Percentiles rank a stretch among this genome's conserved stretches.
These are phyloP conservation scores for Globisporangium heterothallicum DNA, from an alignment of 352 stramenopile species.

Conservation along the genomic window DNA sequence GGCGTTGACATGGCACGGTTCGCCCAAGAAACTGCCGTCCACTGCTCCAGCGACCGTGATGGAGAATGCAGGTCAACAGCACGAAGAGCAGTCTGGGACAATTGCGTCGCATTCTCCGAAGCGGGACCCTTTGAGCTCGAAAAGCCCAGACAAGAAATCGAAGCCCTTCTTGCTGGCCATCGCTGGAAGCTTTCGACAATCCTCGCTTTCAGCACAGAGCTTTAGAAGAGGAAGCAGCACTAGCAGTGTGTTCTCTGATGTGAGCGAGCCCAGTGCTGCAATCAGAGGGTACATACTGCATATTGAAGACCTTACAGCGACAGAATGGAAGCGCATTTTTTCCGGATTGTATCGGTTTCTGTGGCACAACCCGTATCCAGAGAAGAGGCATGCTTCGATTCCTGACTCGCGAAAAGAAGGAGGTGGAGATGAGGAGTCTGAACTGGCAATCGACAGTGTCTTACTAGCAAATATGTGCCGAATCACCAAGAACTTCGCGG, in stretches of 20 bases:
- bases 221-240: conserved; percentile 10
- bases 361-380: conserved; percentile 12
- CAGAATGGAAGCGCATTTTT: conserved; percentile 75
- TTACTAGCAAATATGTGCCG: conserved; percentile 65
- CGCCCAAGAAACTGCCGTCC: conserved; percentile 27
- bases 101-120: not conserved
- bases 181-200: conserved; percentile 10
- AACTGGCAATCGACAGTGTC: conserved; percentile 39
- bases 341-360: conserved; percentile 51
- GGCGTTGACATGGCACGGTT: conserved; percentile 60
- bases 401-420: conserved; percentile 1
- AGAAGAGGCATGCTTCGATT: not conserved
- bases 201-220: conserved; percentile 2
- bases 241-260: conserved; percentile 35
- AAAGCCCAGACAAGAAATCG: conserved; percentile 6
- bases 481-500: conserved; percentile 64
- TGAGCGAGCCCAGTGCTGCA: conserved; percentile 21
- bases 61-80: not conserved
- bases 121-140: not conserved
- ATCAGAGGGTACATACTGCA: conserved; percentile 59
- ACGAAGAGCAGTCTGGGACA: not conserved
- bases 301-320: conserved; percentile 56
- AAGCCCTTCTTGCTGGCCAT: conserved; percentile 14
- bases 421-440: conserved; percentile 13
- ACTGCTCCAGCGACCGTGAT: conserved; percentile 4